phyloP scores from a whole-genome alignment of 352 stramenopile species.

The Phytopythium mirpurense region DNA sequence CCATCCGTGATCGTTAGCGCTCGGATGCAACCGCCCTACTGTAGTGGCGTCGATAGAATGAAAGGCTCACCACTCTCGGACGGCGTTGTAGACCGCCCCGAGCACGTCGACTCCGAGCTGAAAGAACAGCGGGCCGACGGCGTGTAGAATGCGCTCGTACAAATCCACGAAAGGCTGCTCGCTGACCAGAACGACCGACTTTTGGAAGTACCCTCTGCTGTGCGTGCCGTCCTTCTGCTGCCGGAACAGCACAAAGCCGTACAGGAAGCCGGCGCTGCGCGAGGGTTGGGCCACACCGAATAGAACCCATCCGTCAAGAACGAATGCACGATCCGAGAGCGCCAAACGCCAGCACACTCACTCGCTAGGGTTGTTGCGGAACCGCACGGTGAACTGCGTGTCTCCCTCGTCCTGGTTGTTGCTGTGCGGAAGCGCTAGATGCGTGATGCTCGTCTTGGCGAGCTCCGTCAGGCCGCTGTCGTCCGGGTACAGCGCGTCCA shows the following conservation, averaged over 20 bases:
- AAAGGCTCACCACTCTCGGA: slow-evolving; percentile 49
- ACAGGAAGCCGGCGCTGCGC: slow-evolving; percentile 42
- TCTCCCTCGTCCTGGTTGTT: slow-evolving; percentile 86
- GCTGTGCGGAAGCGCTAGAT: slow-evolving; percentile 79
- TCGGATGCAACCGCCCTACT: no score
- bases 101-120: slow-evolving; percentile 62
- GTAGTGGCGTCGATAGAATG: no score
- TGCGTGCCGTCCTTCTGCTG: slow-evolving; percentile 68
- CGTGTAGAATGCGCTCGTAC: slow-evolving; percentile 63
- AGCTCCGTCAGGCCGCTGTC: slow-evolving; percentile 37
- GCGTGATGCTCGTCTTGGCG: slow-evolving; percentile 61
- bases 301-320: slow-evolving; percentile 9
- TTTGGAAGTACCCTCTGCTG: slow-evolving; percentile 79
- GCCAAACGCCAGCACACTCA: no score
- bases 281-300: no score
- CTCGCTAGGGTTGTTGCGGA: slow-evolving; percentile 32
- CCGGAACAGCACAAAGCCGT: slow-evolving; percentile 83
- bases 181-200: slow-evolving; percentile 76
- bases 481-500: slow-evolving; percentile 57
- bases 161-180: slow-evolving; percentile 70
- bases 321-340: no score
- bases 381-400: slow-evolving; percentile 81
- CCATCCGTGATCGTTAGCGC: no score
- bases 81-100: slow-evolving; percentile 65
- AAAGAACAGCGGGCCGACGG: slow-evolving; percentile 79